Conservation (phyloP, 108 stramenopile species). For the Nitzschia putrida region DNA sequence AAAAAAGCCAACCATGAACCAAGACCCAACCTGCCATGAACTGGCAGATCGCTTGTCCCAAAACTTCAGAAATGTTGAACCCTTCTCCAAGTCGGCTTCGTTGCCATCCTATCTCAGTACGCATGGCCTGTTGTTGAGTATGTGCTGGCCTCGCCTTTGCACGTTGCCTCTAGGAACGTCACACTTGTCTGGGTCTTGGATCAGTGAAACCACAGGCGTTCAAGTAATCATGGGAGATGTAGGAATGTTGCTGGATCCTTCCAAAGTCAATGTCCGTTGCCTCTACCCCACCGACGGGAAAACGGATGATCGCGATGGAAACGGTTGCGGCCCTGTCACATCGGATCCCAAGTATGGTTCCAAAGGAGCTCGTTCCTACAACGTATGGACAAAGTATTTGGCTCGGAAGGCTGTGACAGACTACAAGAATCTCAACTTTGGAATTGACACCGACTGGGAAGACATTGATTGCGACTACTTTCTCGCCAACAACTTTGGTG, state of each 20-base stretch:
- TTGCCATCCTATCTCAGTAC: neutral
- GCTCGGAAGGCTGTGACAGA: neutral
- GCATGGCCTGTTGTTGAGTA: neutral
- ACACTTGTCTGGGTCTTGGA: constrained; percentile 12
- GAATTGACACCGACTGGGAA: neutral
- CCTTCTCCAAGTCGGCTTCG: neutral
- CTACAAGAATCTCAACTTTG: neutral
- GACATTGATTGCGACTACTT: constrained; percentile 10
- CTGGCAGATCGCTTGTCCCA: neutral
- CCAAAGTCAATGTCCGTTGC: neutral
- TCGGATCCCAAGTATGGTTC: neutral
- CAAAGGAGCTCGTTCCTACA: neutral
- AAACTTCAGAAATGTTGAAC: neutral
- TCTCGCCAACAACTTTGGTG: no score
- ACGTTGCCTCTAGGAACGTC: neutral
- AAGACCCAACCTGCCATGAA: constrained; percentile 1
- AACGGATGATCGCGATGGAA: neutral
- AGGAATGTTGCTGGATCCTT: neutral
- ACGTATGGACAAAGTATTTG: neutral
- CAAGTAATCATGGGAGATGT: neutral
- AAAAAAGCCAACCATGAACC: neutral
- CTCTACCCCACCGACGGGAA: neutral
- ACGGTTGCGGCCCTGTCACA: neutral
- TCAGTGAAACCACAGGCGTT: neutral
- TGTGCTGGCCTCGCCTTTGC: constrained; percentile 7